Conservation (phyloP, 805 yeast species). For the Monosporozyma yasuniensis region DNA sequence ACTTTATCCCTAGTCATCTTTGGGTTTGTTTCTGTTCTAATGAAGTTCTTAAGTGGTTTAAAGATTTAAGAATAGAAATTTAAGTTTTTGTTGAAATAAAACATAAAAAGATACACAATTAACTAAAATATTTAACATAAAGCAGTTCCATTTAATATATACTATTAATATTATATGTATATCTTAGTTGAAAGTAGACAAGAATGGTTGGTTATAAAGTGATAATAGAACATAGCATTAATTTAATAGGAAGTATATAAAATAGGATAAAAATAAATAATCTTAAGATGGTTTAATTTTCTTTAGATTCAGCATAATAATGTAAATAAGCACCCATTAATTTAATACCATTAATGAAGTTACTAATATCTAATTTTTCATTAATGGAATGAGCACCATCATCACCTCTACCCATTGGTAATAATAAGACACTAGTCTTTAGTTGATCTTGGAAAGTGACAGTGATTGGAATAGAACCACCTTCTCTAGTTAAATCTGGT, state of each 20-base stretch:
- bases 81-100: no score
- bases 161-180: no score
- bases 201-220: no score
- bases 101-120: no score
- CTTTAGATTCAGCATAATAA: slow-evolving; percentile 49
- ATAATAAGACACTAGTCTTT: slow-evolving; percentile 73
- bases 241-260: not conserved
- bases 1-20: slow-evolving; percentile 1
- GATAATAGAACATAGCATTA: no score
- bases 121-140: no score
- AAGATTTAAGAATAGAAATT: no score
- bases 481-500: slow-evolving; percentile 97
- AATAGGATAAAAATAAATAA: not conserved
- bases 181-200: no score
- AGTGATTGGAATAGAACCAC: slow-evolving; percentile 98
- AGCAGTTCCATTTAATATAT: no score
- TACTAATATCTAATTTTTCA: slow-evolving; percentile 82
- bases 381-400: slow-evolving; percentile 99
- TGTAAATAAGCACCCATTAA: slow-evolving; percentile 90
- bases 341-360: slow-evolving; percentile 89
- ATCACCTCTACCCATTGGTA: slow-evolving; percentile 98
- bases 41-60: no score
- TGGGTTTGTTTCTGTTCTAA: not conserved
- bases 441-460: slow-evolving; percentile 83
- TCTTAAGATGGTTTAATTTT: slow-evolving; percentile 9